A percentile compares a stretch with the other conserved stretches of the same genome.
Evolutionary conservation across 1,284 basidiomycete species (phyloP).

Genomic region (Melampsora larici-populina): DNA sequence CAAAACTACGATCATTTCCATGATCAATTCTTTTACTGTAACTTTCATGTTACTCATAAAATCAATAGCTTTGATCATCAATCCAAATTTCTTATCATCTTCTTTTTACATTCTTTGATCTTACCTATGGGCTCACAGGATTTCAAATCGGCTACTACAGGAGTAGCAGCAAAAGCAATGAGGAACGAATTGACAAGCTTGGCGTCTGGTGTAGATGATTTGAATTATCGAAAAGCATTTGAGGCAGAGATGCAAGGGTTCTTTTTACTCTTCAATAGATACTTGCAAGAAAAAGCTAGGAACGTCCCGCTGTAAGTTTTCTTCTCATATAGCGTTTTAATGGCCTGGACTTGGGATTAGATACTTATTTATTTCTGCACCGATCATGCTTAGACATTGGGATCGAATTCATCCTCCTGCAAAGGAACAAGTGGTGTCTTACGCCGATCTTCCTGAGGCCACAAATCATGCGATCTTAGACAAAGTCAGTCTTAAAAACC

Average conservation of each 20-base stretch:
- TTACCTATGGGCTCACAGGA: slow-evolving; percentile 54
- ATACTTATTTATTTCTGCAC: slow-evolving; percentile 43
- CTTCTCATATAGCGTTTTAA: neutral
- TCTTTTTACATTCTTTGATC: neutral
- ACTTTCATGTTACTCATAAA: no score
- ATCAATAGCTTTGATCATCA: no score
- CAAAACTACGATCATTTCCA: neutral
- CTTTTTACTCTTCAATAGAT: slow-evolving; percentile 98
- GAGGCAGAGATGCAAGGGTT: slow-evolving; percentile 98
- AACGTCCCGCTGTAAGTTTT: slow-evolving; percentile 13
- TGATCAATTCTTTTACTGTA: neutral
- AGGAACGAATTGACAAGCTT: slow-evolving; percentile 95
- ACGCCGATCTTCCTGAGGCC: slow-evolving; percentile 67
- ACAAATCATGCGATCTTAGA: slow-evolving; percentile 70
- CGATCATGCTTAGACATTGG: slow-evolving; percentile 70
- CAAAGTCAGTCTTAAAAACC: slow-evolving; percentile 57
- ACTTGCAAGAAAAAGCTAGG: slow-evolving; percentile 81
- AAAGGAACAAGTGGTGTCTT: slow-evolving; percentile 85
- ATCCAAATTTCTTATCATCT: neutral
- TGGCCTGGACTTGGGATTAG: neutral
- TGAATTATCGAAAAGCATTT: slow-evolving; percentile 66
- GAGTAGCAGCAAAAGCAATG: slow-evolving; percentile 96
- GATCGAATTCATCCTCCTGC: slow-evolving; percentile 94
- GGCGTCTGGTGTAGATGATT: slow-evolving; percentile 59
- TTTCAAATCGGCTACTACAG: slow-evolving; percentile 97